Conservation (phyloP, 192 early-diverging fungal species). For the Funneliformis geosporum region DNA sequence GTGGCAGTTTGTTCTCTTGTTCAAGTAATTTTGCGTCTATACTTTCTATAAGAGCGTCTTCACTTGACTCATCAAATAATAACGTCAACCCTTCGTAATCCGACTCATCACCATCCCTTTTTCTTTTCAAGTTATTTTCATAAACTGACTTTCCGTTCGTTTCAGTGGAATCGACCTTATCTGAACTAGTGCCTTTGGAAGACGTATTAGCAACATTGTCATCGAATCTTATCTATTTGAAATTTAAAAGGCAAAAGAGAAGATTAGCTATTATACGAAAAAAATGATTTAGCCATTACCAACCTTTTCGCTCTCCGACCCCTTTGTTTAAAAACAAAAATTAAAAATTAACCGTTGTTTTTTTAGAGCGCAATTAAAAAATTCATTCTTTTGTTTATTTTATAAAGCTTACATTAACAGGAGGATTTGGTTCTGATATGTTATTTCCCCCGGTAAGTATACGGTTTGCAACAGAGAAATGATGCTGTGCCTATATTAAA, state of each 20-base stretch:
- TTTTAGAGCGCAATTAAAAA: not conserved
- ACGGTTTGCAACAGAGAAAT: not conserved
- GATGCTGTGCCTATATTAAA: constrained; percentile 14
- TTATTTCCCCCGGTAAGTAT: constrained; percentile 7
- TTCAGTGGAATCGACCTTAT: not conserved
- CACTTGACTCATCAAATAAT: constrained; percentile 24
- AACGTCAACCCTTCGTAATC: constrained; percentile 11
- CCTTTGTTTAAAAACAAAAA: constrained; percentile 10
- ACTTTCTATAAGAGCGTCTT: constrained; percentile 20
- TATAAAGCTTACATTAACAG: not conserved
- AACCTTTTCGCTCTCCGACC: not conserved
- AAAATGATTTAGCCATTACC: not conserved
- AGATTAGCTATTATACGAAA: not conserved
- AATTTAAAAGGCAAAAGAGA: not conserved
- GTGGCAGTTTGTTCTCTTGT: constrained; percentile 19
- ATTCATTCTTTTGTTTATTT: too few relatives aligned
- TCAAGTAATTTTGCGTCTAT: constrained; percentile 25
- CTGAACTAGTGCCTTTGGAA: constrained; percentile 4
- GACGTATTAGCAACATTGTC: constrained; percentile 9
- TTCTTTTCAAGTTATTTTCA: constrained; percentile 16
- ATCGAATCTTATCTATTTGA: constrained; percentile 20
- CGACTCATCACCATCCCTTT: constrained; percentile 1
- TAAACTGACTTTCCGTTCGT: not conserved
- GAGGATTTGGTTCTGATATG: not conserved
- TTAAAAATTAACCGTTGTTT: not conserved